Evolutionary conservation across 2,329 filamentous ascomycete genomes (phyloP).

Genomic region (Beauveria australis): DNA sequence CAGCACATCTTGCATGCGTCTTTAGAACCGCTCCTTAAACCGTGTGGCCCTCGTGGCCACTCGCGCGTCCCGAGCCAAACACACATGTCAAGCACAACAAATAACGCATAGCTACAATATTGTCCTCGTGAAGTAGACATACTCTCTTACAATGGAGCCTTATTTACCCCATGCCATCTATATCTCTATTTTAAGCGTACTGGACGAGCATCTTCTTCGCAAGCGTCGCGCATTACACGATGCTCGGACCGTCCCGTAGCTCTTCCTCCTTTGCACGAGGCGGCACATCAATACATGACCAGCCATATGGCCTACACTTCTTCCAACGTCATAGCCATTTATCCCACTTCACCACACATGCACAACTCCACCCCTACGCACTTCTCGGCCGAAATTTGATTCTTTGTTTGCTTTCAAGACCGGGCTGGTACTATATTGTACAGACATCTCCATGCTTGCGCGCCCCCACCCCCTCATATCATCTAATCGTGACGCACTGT

Average conservation of each 20-base stretch:
- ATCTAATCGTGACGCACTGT: slow-evolving; percentile 57
- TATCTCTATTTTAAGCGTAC: not conserved
- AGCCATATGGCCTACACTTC: not conserved
- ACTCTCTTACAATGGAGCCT: not conserved
- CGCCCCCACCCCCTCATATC: slow-evolving; percentile 4
- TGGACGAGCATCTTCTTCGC: no score
- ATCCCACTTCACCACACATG: not conserved
- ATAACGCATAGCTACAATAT: not conserved
- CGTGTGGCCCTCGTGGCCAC: not conserved
- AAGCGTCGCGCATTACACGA: not conserved
- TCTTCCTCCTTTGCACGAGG: no score
- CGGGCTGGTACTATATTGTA: slow-evolving; percentile 19
- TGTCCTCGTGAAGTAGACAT: not conserved
- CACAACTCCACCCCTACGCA: not conserved
- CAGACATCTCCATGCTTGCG: slow-evolving; percentile 14
- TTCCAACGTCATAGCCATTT: no score
- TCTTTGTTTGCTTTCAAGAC: slow-evolving; percentile 1
- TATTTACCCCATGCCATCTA: not conserved
- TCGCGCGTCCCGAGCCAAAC: not conserved
- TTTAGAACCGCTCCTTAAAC: not conserved
- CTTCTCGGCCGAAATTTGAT: not conserved
- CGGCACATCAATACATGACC: not conserved
- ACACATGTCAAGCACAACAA: not conserved
- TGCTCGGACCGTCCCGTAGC: not conserved
- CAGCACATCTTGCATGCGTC: not conserved